Evolutionary conservation across 2,329 filamentous ascomycete genomes (phyloP), one percentile per base, ranked within the genome.

Genomic region (Colletotrichum tabaci): DNA sequence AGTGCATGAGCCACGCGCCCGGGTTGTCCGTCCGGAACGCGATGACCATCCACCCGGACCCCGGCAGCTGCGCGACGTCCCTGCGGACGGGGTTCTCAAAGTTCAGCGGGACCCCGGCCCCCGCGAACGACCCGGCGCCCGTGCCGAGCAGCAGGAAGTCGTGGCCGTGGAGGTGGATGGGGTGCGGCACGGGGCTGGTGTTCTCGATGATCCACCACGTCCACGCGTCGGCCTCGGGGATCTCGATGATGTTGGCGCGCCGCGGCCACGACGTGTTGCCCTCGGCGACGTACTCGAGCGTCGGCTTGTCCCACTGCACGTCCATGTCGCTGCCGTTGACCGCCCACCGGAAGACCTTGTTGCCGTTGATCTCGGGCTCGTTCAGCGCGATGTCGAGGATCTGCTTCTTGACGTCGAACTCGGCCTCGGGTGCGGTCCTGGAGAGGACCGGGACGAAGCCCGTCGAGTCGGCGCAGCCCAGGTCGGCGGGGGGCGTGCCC

Each of bases 21-120:
- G 87, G 87, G 74, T 88, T 88, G 75, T 89, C 83, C 0, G 84
- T 80, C 55, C 78, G 75, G 77, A 87, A 88, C 0, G 84, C 86
- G 47, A 88, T 77, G 5, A 84, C 82, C 8, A 88, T 72, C 77
- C 84, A 85, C 0, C 86, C 87, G 12, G 73, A 75, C 1, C 76
- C 77, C 0, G 84, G 83, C 5, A 88, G 76, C 71, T 84, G 81
- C 2, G 83, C 82, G 1, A 84, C 84, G 75, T 88, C 87, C 21
- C 87, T 79, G 1, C 86, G 79, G 2, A 82, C 80, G 4, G 86
- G 85, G 63, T 87, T 88, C 18, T 76, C 53, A 13, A 75, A 80
- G 70, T 79, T 80, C 12, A 82, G 78, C 26, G 26, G 26, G 10
- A 61, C 68, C 42, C 35, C 42, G 68, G 64, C 47, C 21, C 61